Evolutionary conservation across 768 basidiomycete species (phyloP).

Genomic region (Suillus sp.): DNA sequence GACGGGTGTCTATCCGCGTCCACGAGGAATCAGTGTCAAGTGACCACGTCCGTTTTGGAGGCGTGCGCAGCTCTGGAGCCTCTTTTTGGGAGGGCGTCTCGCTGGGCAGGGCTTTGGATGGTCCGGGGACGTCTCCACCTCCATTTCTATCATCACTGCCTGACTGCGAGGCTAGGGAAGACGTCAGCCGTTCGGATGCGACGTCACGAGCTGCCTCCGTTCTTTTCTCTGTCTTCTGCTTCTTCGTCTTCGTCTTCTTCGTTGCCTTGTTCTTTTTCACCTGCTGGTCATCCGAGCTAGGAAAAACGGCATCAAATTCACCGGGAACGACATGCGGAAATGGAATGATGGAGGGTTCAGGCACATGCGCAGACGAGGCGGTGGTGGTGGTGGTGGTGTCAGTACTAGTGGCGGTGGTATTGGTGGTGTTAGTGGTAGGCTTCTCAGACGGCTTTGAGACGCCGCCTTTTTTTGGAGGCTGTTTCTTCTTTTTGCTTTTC

Average conservation of each 20-base stretch:
- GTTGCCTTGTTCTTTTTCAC: conserved; percentile 35
- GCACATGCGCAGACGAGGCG: conserved; percentile 15
- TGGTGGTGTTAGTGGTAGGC: not conserved
- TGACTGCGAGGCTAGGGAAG: conserved; percentile 9
- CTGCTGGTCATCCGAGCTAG: conserved; percentile 13
- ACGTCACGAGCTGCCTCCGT: conserved; percentile 11
- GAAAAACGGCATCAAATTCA: conserved; percentile 37
- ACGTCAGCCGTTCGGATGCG: conserved; percentile 5
- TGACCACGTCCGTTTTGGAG: conserved; percentile 23
- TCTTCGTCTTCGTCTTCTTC: conserved; percentile 46
- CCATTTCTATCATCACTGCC: not conserved
- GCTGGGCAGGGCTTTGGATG: conserved; percentile 1
- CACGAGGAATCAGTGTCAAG: conserved; percentile 63
- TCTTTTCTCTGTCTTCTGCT: conserved; percentile 1
- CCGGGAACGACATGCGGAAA: conserved; percentile 48
- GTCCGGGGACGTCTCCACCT: conserved; percentile 15
- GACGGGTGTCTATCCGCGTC: conserved; percentile 66
- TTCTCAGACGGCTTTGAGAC: conserved; percentile 17
- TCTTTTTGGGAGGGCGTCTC: conserved; percentile 30
- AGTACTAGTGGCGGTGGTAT: conserved; percentile 5
- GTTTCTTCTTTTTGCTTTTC: conserved; percentile 36
- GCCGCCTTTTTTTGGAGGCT: conserved; percentile 16
- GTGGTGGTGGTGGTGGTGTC: conserved; percentile 19
- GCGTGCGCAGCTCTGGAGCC: conserved; percentile 30
- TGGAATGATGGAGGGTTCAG: conserved; percentile 34